Conservation (phyloP, 2,329 filamentous ascomycete species). For the Zarea fungicola region DNA sequence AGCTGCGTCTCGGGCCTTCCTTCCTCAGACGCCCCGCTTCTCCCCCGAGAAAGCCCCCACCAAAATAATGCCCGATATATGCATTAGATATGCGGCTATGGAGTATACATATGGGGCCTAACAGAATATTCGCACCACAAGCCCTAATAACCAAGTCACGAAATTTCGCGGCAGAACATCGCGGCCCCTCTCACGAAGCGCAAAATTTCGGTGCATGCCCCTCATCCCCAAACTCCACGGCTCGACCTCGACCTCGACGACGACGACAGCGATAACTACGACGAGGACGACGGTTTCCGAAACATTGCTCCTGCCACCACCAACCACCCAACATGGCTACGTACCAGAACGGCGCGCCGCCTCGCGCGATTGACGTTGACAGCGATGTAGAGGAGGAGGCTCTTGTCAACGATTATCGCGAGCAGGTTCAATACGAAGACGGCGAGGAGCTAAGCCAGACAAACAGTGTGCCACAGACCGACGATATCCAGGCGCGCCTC, state of each 20-base stretch:
- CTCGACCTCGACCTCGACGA: conserved; percentile 16
- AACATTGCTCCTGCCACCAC: conserved; percentile 13
- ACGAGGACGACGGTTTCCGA: conserved; percentile 21
- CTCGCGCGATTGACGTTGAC: conserved; percentile 66
- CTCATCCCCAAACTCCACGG: conserved; percentile 15
- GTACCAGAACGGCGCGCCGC: conserved; percentile 56
- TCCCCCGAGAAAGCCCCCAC: conserved; percentile 18
- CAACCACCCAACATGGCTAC: conserved; percentile 47
- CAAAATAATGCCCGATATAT: conserved; percentile 20
- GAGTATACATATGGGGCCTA: conserved; percentile 19
- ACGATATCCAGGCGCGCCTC: conserved; percentile 90
- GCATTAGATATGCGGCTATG: conserved; percentile 25
- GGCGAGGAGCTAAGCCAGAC: conserved; percentile 74
- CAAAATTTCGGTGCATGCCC: conserved; percentile 33
- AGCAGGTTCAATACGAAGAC: conserved; percentile 93
- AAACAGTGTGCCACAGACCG: conserved; percentile 67
- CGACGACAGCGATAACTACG: conserved; percentile 21
- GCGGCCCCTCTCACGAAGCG: conserved; percentile 24
- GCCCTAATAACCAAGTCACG: conserved; percentile 35
- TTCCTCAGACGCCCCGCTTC: conserved; percentile 21
- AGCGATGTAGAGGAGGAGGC: conserved; percentile 96
- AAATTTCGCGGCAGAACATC: conserved; percentile 28
- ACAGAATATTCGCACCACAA: conserved; percentile 30
- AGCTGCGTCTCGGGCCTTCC: conserved; percentile 13
- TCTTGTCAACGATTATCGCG: conserved; percentile 90